phyloP scores from a whole-genome alignment of 768 basidiomycete genomes.

The Mycena amicta region DNA sequence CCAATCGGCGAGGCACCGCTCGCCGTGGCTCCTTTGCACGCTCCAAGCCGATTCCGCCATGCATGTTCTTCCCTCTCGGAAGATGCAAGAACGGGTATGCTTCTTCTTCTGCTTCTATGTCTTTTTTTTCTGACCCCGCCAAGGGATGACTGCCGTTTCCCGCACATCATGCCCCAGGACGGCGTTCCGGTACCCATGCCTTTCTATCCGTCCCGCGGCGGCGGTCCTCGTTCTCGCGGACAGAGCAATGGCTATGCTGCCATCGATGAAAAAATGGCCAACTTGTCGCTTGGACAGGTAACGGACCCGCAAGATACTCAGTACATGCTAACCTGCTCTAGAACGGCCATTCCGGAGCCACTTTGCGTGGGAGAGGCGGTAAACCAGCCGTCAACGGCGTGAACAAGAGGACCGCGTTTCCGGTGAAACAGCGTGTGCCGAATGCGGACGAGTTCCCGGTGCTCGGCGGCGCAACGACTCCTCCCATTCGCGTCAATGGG shows the following conservation, averaged over 20 bases:
- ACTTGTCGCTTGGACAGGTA: conserved; percentile 59
- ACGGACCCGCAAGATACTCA: conserved; percentile 35
- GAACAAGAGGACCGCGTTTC: conserved; percentile 38
- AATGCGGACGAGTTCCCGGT: conserved; percentile 93
- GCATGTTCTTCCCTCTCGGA: conserved; percentile 86
- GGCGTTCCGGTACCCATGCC: conserved; percentile 43
- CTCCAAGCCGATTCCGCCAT: conserved; percentile 63
- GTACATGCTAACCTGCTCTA: background rate
- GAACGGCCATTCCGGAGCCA: conserved; percentile 1
- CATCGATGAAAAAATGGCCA: conserved; percentile 62
- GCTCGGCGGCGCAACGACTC: conserved; percentile 62
- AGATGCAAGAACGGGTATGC: conserved; percentile 87
- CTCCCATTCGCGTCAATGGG: conserved; percentile 53
- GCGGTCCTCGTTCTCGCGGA: conserved; percentile 44
- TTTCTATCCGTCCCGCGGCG: conserved; percentile 49
- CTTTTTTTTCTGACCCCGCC: conserved; percentile 11
- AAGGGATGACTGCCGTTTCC: conserved; percentile 86
- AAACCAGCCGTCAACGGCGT: conserved; percentile 15
- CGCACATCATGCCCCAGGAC: conserved; percentile 69
- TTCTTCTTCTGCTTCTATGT: conserved; percentile 2
- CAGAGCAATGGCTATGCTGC: conserved; percentile 50
- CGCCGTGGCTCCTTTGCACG: conserved; percentile 64
- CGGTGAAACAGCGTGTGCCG: conserved; percentile 77
- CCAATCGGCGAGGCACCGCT: conserved; percentile 57
- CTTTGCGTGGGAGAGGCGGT: conserved; percentile 11